Conservation (phyloP, 768 basidiomycete species). For the Hypsizygus marmoreus region DNA sequence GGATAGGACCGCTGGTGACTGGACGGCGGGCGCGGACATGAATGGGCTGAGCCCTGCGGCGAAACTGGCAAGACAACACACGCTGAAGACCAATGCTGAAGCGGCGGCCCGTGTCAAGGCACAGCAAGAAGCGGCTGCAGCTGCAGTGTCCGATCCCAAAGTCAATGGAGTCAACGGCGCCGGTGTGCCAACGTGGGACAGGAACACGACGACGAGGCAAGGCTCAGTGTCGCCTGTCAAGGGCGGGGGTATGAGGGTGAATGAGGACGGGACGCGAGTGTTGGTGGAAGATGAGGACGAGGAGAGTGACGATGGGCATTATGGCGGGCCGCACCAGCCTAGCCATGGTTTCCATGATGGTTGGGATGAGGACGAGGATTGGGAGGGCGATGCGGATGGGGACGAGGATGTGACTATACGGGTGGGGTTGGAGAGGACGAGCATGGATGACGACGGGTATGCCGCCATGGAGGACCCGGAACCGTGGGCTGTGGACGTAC, state of each 20-base stretch:
- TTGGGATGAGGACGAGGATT: slow-evolving; percentile 78
- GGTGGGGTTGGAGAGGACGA: slow-evolving; percentile 51
- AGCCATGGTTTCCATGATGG: slow-evolving; percentile 52
- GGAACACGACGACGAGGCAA: slow-evolving; percentile 69
- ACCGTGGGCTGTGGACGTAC: slow-evolving; percentile 76
- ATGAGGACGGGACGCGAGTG: slow-evolving; percentile 67
- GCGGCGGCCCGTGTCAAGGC: slow-evolving; percentile 68
- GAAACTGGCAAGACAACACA: slow-evolving; percentile 87
- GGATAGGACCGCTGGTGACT: slow-evolving; percentile 65
- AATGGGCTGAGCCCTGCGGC: slow-evolving; percentile 89
- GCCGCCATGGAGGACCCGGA: slow-evolving; percentile 64
- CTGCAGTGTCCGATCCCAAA: slow-evolving; percentile 37
- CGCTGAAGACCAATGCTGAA: slow-evolving; percentile 84
- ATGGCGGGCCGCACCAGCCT: slow-evolving; percentile 37
- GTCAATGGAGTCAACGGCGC: slow-evolving; percentile 34
- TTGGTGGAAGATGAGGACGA: slow-evolving; percentile 76
- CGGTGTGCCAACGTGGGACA: slow-evolving; percentile 75
- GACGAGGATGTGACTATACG: slow-evolving; percentile 79
- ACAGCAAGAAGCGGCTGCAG: slow-evolving; percentile 53
- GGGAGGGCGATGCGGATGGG: slow-evolving; percentile 55
- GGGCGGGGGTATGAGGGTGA: slow-evolving; percentile 42
- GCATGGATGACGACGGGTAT: slow-evolving; percentile 51
- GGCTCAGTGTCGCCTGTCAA: slow-evolving; percentile 48
- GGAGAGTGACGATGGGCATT: slow-evolving; percentile 55
- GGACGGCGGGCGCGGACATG: slow-evolving; percentile 58